Base-by-base conservation (phyloP, 345 rosid genomes). In the Acer yangbiense region DNA sequence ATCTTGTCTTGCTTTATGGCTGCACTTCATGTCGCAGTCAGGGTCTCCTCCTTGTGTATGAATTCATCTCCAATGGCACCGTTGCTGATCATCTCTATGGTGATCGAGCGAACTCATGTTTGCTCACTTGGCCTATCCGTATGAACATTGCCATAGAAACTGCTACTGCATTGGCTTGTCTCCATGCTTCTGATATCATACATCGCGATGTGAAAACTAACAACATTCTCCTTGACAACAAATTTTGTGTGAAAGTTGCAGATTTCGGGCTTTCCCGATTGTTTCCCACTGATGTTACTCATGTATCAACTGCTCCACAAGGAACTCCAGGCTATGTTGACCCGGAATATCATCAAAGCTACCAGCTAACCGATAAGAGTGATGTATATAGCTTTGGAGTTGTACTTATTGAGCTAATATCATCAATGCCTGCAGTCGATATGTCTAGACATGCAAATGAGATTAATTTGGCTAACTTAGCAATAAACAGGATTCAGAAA, bases 331-430 rank as follows among this genome's bases (percentile, higher is more conserved):
- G 92, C 50, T 87, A 86, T 25, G 85, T 89, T 35, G 94, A 90
- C 55, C 94, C 94, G 0, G 92, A 90, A 25, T 90, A 90, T 76
- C 82, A 89, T 52, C 84, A 71, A n/a, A 83, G 86, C 75, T 90
- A 89, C 82, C 91, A 85, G 73, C 83, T 90, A 16, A 90, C 89
- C 0, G 87, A 81, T 54, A 90, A 89, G 83, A 90, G 94, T 60
- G 94, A 90, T 27, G 91, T 90, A 0, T 90, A 87, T 65, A 90
- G 94, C 79, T 90, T 90, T 25, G 94, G 91, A 23, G 94, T 90
- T n/a, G 92, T 90, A 11, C 86, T 90, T 48, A 71, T 79, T 9
- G 92, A 90, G 83, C 89, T 90, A 27, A 66, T 89, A 68, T 87
- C 91, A 0, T 90, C 91, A 0, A 85, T 82, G 90, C 92, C 90